Evolutionary conservation across 1,139 yeast species (phyloP).

Genomic region (Geotrichum aggregatum): DNA sequence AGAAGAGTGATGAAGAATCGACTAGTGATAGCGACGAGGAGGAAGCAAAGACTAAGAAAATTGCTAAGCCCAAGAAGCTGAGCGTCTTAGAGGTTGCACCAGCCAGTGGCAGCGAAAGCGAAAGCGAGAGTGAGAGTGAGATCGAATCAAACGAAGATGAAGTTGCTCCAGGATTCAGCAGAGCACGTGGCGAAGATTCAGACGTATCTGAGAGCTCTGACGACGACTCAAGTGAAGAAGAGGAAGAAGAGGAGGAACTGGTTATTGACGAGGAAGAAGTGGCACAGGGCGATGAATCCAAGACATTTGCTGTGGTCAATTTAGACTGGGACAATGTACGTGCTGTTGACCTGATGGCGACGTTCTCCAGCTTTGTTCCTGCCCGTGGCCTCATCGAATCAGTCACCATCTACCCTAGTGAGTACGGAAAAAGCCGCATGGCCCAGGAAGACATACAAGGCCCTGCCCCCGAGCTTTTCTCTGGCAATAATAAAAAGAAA

Average conservation of each 20-base stretch:
- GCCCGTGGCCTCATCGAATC: slow-evolving; percentile 62
- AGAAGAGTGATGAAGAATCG: slow-evolving; percentile 19
- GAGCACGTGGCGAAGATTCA: slow-evolving; percentile 72
- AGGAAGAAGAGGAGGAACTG: slow-evolving; percentile 47
- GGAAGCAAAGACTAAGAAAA: slow-evolving; percentile 32
- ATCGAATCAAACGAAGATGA: slow-evolving; percentile 31
- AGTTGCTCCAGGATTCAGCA: slow-evolving; percentile 44
- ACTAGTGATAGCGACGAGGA: slow-evolving; percentile 22
- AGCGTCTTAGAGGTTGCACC: slow-evolving; percentile 1
- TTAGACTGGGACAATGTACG: slow-evolving; percentile 95
- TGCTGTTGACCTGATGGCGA: slow-evolving; percentile 84
- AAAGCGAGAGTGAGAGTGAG: slow-evolving; percentile 26
- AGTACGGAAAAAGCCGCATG: slow-evolving; percentile 91
- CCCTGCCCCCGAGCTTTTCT: slow-evolving; percentile 82
- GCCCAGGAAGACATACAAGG: slow-evolving; percentile 87
- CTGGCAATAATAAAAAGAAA: slow-evolving; percentile 42
- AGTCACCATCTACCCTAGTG: slow-evolving; percentile 84
- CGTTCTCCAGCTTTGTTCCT: slow-evolving; percentile 84
- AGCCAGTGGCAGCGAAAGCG: slow-evolving; percentile 18
- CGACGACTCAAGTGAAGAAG: slow-evolving; percentile 35
- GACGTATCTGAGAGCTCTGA: slow-evolving; percentile 42
- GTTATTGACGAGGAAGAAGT: slow-evolving; percentile 63
- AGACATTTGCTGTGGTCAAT: slow-evolving; percentile 83
- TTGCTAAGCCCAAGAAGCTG: slow-evolving; percentile 24
- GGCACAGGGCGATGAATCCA: slow-evolving; percentile 81